A percentile compares a stretch with the other conserved stretches of the same genome.
Conservation (phyloP, 2,329 filamentous ascomycete genomes). For the Colletotrichum cereale region DNA sequence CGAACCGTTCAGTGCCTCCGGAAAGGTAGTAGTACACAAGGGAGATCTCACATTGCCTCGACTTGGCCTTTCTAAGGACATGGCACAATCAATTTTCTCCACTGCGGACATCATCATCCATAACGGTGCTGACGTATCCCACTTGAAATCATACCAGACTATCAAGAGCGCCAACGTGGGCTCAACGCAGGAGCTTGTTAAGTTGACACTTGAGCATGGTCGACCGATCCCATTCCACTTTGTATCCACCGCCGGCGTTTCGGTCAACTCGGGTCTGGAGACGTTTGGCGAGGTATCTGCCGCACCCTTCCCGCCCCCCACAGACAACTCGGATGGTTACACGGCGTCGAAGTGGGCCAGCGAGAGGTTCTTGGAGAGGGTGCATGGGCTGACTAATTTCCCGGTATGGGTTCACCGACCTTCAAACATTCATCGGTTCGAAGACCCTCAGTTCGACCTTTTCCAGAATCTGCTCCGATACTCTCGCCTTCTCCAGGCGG, state of each 20-base stretch:
- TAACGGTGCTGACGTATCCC: constrained; percentile 53
- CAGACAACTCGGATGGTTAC: constrained; percentile 48
- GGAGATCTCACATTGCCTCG: constrained; percentile 52
- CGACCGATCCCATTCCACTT: constrained; percentile 52
- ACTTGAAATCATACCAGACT: constrained; percentile 47
- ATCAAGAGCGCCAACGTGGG: constrained; percentile 47
- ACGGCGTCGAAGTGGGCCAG: constrained; percentile 51
- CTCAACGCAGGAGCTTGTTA: constrained; percentile 47
- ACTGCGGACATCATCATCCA: constrained; percentile 54
- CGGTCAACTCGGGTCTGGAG: constrained; percentile 15
- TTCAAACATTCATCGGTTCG: constrained; percentile 8
- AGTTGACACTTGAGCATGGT: constrained; percentile 36
- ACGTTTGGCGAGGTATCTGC: constrained; percentile 31
- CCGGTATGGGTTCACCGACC: constrained; percentile 47
- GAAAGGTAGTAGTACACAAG: constrained; percentile 49
- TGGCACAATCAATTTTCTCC: not conserved
- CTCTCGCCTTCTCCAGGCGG: not conserved
- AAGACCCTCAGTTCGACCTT: not conserved
- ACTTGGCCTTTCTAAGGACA: constrained; percentile 53
- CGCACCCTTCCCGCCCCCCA: constrained; percentile 38
- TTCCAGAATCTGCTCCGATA: not conserved
- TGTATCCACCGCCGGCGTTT: constrained; percentile 49
- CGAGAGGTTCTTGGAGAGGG: constrained; percentile 48
- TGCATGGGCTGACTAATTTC: constrained; percentile 33
- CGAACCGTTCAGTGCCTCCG: not conserved